These are phyloP conservation scores for Biscogniauxia sp. DNA, from an alignment of 2,329 filamentous ascomycete genomes.

Conservation along the genomic window DNA sequence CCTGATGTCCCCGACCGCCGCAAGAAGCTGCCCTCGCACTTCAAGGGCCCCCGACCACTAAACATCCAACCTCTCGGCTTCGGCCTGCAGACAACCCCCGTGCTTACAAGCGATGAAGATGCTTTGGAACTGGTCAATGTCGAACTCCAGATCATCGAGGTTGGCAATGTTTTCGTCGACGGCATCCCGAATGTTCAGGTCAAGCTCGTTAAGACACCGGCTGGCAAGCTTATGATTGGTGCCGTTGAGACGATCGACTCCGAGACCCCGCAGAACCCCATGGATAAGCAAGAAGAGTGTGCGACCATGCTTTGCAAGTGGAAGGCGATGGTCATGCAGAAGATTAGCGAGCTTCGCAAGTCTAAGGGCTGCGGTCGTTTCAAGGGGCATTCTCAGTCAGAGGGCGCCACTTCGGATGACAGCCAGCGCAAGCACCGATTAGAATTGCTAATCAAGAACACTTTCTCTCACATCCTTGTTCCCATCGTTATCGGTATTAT, in stretches of 20 bases:
- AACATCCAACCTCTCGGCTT: slow-evolving; percentile 46
- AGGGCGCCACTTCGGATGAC: slow-evolving; percentile 19
- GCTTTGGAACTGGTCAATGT: slow-evolving; percentile 52
- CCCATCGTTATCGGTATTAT: slow-evolving; percentile 68
- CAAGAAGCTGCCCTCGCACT: slow-evolving; percentile 25
- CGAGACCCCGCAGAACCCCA: slow-evolving; percentile 23
- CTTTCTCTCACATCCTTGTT: slow-evolving; percentile 62
- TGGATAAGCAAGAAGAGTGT: slow-evolving; percentile 32
- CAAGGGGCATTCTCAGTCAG: slow-evolving; percentile 5
- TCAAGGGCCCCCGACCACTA: slow-evolving; percentile 29
- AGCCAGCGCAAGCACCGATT: slow-evolving; percentile 36
- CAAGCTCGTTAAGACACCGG: slow-evolving; percentile 58
- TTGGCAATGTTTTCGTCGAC: slow-evolving; percentile 55
- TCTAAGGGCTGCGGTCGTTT: slow-evolving; percentile 38
- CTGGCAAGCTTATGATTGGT: slow-evolving; percentile 54
- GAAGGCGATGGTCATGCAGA: slow-evolving; percentile 48
- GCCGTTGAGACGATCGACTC: slow-evolving; percentile 40
- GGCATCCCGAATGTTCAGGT: slow-evolving; percentile 56
- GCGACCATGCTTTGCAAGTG: slow-evolving; percentile 53
- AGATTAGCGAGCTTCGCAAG: slow-evolving; percentile 36
- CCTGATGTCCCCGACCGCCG: slow-evolving; percentile 34
- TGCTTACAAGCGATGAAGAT: slow-evolving; percentile 49
- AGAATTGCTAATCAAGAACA: slow-evolving; percentile 50
- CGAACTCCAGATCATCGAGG: slow-evolving; percentile 58
- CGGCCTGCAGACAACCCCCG: slow-evolving; percentile 41